Evolutionary conservation across 2,329 filamentous ascomycete genomes (phyloP).

Genomic region (Aspergillus amoenus): DNA sequence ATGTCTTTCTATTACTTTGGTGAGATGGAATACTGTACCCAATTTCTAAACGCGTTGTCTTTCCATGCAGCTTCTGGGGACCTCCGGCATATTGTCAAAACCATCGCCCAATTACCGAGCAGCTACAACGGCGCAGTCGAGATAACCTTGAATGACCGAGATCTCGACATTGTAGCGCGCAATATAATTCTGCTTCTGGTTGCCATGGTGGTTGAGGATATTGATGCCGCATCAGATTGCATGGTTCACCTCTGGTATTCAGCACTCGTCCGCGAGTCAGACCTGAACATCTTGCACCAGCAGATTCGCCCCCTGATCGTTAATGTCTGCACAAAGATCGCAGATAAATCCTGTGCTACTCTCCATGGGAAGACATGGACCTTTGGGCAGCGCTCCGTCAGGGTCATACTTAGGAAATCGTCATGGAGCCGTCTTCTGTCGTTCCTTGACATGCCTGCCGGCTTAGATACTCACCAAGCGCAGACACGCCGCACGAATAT

Average conservation of each 20-base stretch:
- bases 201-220: slow-evolving; percentile 20
- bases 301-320: slow-evolving; percentile 33
- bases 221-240: slow-evolving; percentile 25
- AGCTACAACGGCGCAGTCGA: slow-evolving; percentile 24
- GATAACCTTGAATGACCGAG: slow-evolving; percentile 42
- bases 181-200: slow-evolving; percentile 44
- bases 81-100: slow-evolving; percentile 44
- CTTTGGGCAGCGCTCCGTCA: slow-evolving; percentile 23
- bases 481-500: slow-evolving; percentile 22
- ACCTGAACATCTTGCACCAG: slow-evolving; percentile 24
- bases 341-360: neutral
- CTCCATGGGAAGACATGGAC: slow-evolving; percentile 36
- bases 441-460: slow-evolving; percentile 27
- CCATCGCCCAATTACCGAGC: slow-evolving; percentile 35
- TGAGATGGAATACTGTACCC: too few relatives aligned
- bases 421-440: slow-evolving; percentile 32
- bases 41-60: neutral
- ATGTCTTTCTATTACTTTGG: neutral
- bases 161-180: slow-evolving; percentile 39
- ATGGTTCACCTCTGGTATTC: slow-evolving; percentile 52
- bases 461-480: slow-evolving; percentile 24
- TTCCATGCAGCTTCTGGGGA: slow-evolving; percentile 45
- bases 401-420: slow-evolving; percentile 30
- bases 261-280: slow-evolving; percentile 27
- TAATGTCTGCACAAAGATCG: slow-evolving; percentile 19